Evolutionary conservation across 176 grass and related monocot species (phyloP), one percentile per base, ranked within the genome.

Genomic region (Carex parvula): DNA sequence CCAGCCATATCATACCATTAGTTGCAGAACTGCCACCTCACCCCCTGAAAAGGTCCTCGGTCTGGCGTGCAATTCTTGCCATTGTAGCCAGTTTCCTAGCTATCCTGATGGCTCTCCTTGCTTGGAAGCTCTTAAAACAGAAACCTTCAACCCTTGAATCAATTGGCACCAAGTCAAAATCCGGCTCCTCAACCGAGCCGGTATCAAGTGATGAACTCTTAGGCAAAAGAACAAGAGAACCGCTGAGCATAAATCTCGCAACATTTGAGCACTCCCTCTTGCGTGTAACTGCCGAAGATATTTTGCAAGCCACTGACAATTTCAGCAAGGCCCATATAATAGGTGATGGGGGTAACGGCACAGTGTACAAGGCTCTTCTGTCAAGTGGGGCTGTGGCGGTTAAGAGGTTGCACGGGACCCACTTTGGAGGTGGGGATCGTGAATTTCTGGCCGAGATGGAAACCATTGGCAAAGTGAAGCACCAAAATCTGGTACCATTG

Each of bases 381-480:
- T 91, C 91, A 87, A 93, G 88, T 33, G 46, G 79, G 63, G 91
- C 71, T 70, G 96, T 95, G 3, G 96, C 96, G 1, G 83, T 99
- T 82, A 99, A 99, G 74, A 87, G 96, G 89, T 91, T 99, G 44
- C 93, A 99, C 29, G 91, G 93, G 50, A 89, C 89, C 37, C 96
- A 93, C 78, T 99, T 88, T 37, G 91, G 94, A 69, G 93, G 91
- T 50, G 80, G 80, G 41, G 91, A 94, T 37, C 91, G 93, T 61
- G 91, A 99, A 50, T 99, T 99, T 71, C 80, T 94, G 44, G 96
- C 96, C 15, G 96, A 99, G 82, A 93, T 99, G 96, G 96, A 99
- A 63, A 99, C 96, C 5, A 93, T 99, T 81, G 96, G 96, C 55
- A 99, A 99, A 87, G 96, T 99, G 80, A 95, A 99, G 58, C 93